A percentile compares a stretch with the other conserved stretches of the same genome.
These are phyloP conservation scores for Plasmodium berghei DNA, from an alignment of 169 alveolate genomes.

Conservation along the genomic window DNA sequence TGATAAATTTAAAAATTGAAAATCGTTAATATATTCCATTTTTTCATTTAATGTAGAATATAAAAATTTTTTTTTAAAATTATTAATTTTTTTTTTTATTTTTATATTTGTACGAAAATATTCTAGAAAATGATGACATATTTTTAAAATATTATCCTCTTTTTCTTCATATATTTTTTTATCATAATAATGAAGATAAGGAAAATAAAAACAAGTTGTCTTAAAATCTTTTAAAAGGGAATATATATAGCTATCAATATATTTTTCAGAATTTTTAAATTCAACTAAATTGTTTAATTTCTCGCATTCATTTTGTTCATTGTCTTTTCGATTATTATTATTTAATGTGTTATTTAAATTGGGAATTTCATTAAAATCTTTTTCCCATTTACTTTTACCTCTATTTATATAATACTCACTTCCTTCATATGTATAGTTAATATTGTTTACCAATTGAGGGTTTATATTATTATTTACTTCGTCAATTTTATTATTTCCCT, in stretches of 20 bases:
- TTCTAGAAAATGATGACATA: constrained; percentile 11
- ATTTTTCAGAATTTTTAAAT: constrained; percentile 40
- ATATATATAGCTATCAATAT: constrained; percentile 36
- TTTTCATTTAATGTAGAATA: constrained; percentile 28
- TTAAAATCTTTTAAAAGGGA: constrained; percentile 31
- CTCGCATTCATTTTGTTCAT: constrained; percentile 5
- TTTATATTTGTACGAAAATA: constrained; percentile 19
- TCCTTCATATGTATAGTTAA: too few relatives aligned
- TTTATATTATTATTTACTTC: too few relatives aligned
- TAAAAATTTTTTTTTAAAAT: constrained; percentile 21
- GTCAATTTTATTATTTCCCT: too few relatives aligned
- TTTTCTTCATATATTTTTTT: constrained; percentile 27
- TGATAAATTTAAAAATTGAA: constrained; percentile 41
- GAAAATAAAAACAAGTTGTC: constrained; percentile 33
- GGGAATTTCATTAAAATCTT: neutral
- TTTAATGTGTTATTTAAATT: constrained; percentile 1
- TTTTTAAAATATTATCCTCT: constrained; percentile 30
- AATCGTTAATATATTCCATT: constrained; percentile 29
- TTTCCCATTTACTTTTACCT: neutral
- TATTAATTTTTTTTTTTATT: constrained; percentile 13
- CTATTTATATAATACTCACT: neutral
- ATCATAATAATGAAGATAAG: constrained; percentile 57
- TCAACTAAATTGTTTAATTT: constrained; percentile 6
- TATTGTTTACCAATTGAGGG: too few relatives aligned
- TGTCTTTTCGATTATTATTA: constrained; percentile 1